Evolutionary conservation across 805 yeast species (phyloP), one percentile per base, ranked within the genome.

Genomic region (Saccharomyces jurei): DNA sequence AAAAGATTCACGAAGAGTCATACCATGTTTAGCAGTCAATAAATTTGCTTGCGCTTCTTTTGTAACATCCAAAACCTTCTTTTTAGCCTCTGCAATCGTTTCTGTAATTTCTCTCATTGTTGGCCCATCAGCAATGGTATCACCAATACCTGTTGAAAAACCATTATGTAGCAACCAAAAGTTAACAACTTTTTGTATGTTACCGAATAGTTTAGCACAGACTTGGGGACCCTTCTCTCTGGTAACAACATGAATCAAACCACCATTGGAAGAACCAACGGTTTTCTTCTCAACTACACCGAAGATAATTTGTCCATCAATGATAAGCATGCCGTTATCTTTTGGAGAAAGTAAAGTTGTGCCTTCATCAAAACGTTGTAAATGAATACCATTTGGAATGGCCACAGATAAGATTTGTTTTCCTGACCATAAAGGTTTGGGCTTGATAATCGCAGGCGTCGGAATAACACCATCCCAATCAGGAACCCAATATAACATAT

Each of bases 61-160:
- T 57, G 94, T 92, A 53, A 92, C 92, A 64, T 87, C 94, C 69
- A 92, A 97, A 44, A 94, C 99, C 75, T 92, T 89, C 49, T 80
- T 81, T 72, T 95, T 95, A 14, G 99, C 99, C 57, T 84, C 89
- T 51, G 89, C 84, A 71, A 94, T 94, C 3, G 98, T 92, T 55
- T 86, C 85, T 1, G 98, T 94, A 64, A 94, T 91, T 62, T 86
- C 86, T 62, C 84, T 83, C 96, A 94, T 95, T 46, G 99, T 94
- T 30, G 81, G 84, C n/a, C 91, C 82, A 77, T 95, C 99, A 50
- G 99, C 99, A 76, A 94, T 95, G 3, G 99, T 94, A 74, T 94
- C 99, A 78, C 99, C 99, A 73, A 94, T 94, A 81, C 99, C 99
- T 64, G 95, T 95, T 11, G 98, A 92, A 75, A 94, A 94, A 57